Conservation (phyloP, 306 rosid species). For the Myrica gale region DNA sequence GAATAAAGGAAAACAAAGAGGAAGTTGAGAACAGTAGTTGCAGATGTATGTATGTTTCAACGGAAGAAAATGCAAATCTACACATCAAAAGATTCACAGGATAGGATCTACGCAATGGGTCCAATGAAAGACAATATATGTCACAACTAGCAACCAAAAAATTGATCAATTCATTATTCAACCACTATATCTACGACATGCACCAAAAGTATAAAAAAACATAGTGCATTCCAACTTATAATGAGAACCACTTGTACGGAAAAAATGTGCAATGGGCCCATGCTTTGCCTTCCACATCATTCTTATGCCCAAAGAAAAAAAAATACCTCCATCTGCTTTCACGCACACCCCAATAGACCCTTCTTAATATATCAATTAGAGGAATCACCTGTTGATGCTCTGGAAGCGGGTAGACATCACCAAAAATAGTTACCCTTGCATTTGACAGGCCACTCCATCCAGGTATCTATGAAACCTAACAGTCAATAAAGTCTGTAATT, state of each 20-base stretch:
- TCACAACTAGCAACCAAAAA: background rate
- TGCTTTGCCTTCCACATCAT: slow-evolving; percentile 13
- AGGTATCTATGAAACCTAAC: slow-evolving; percentile 65
- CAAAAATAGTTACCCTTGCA: slow-evolving; percentile 98
- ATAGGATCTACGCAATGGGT: background rate
- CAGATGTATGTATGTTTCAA: too few relatives aligned
- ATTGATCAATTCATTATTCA: too few relatives aligned
- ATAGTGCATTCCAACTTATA: background rate
- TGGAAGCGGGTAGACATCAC: slow-evolving; percentile 94
- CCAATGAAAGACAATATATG: background rate
- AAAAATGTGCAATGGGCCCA: background rate
- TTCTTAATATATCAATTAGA: slow-evolving; percentile 13
- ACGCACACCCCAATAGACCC: slow-evolving; percentile 7
- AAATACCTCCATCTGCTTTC: slow-evolving; percentile 13
- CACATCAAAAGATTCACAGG: background rate
- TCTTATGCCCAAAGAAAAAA: slow-evolving; percentile 17
- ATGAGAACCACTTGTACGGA: background rate
- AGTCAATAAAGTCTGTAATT: slow-evolving; percentile 38
- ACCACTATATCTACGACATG: too few relatives aligned
- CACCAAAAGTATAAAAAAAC: background rate
- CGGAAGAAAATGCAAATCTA: background rate
- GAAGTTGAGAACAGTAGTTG: background rate
- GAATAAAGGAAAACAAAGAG: background rate
- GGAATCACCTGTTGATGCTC: slow-evolving; percentile 81
- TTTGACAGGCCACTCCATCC: slow-evolving; percentile 99